phyloP scores from a whole-genome alignment of 805 yeast species.

The Starmerella khaoyaiensis region DNA sequence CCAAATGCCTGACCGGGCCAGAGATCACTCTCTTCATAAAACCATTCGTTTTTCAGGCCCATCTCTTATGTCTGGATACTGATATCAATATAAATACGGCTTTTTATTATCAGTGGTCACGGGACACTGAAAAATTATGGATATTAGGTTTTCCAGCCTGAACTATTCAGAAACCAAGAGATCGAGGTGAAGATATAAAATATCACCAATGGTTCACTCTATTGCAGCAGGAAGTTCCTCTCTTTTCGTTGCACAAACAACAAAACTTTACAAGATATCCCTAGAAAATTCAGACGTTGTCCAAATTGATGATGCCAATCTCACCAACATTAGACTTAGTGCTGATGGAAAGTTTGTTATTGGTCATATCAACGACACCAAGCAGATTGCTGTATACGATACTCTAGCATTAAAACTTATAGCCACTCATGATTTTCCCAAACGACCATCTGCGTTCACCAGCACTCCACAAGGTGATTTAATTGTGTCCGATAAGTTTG shows the following conservation, averaged over 20 bases:
- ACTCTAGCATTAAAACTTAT: slow-evolving; percentile 35
- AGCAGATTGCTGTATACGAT: slow-evolving; percentile 54
- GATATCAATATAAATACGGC: no score
- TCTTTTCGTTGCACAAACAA: no score
- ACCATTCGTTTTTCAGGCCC: slow-evolving; percentile 88
- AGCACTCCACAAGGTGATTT: slow-evolving; percentile 34
- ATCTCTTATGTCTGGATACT: no score
- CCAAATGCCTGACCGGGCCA: slow-evolving; percentile 85
- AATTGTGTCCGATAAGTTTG: slow-evolving; percentile 85
- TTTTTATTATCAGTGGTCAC: no score
- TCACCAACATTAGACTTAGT: slow-evolving; percentile 48
- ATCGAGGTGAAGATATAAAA: no score
- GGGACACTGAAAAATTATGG: no score
- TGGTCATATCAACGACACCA: slow-evolving; percentile 71
- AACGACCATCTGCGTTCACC: slow-evolving; percentile 92
- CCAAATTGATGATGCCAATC: slow-evolving; percentile 1
- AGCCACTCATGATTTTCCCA: slow-evolving; percentile 70
- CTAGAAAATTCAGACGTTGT: no score
- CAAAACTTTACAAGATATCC: no score
- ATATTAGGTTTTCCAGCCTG: no score
- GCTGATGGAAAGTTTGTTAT: slow-evolving; percentile 43
- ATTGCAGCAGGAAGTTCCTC: no score
- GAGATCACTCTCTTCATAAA: slow-evolving; percentile 52
- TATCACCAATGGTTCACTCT: no score
- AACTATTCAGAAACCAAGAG: no score